Evolutionary conservation across 441 rosid genomes (phyloP).

Genomic region (Mallotus repandus): DNA sequence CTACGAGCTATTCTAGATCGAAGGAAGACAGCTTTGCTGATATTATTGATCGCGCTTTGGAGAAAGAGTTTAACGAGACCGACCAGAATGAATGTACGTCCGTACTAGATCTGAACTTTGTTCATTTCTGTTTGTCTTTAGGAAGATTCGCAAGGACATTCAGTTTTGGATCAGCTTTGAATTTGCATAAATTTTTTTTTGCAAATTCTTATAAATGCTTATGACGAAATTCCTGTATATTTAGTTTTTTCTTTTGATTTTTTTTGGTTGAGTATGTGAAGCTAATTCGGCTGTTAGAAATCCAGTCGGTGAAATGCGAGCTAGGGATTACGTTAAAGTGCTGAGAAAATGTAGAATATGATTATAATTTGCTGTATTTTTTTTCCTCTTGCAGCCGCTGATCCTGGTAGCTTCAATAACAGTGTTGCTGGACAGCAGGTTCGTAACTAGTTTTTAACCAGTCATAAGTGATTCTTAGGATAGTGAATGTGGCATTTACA

Average conservation of each 20-base stretch:
- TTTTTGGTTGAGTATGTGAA: background rate
- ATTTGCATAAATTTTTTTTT: background rate
- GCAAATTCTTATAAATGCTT: background rate
- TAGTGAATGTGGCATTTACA: background rate
- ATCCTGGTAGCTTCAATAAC: slow-evolving; percentile 91
- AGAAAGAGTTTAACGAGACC: slow-evolving; percentile 90
- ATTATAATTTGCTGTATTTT: background rate
- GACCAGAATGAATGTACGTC: slow-evolving; percentile 78
- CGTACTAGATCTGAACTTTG: slow-evolving; percentile 51
- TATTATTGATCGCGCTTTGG: slow-evolving; percentile 92
- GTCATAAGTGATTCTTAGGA: too few relatives aligned
- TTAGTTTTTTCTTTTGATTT: background rate
- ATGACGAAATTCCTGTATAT: slow-evolving; percentile 5
- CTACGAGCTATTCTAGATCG: slow-evolving; percentile 48
- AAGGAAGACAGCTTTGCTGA: slow-evolving; percentile 81
- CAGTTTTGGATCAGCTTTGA: slow-evolving; percentile 23
- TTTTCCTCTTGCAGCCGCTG: slow-evolving; percentile 62
- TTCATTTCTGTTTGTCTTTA: slow-evolving; percentile 6
- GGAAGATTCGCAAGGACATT: slow-evolving; percentile 24
- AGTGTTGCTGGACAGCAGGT: slow-evolving; percentile 97
- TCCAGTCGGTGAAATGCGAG: too few relatives aligned
- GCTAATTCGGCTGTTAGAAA: background rate
- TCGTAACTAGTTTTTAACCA: slow-evolving; percentile 12
- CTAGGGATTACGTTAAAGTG: too few relatives aligned
- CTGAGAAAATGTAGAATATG: background rate